A percentile compares a stretch with the other conserved stretches of the same genome.
Conservation (phyloP, 2,329 filamentous ascomycete species). For the Trichoderma harzianum region DNA sequence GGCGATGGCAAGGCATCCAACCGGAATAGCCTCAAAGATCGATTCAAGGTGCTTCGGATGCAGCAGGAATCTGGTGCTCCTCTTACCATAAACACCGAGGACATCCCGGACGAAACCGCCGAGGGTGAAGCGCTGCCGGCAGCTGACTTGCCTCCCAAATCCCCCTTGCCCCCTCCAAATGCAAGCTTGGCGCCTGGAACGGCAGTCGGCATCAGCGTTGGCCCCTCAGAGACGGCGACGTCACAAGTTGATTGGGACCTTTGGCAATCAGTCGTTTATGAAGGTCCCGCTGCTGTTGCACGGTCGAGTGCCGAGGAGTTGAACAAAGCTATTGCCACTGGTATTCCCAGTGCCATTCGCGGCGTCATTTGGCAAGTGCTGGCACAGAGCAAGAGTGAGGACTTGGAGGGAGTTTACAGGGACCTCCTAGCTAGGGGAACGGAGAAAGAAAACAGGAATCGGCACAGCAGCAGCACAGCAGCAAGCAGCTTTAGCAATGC, state of each 20-base stretch:
- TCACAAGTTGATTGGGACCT: conserved; percentile 95
- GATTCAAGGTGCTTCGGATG: conserved; percentile 74
- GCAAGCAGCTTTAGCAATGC: conserved; percentile 52
- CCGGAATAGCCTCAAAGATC: conserved; percentile 65
- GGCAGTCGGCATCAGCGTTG: conserved; percentile 73
- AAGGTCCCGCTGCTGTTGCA: conserved; percentile 84
- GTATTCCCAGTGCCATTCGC: conserved; percentile 90
- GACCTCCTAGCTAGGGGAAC: conserved; percentile 78
- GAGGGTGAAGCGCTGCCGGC: conserved; percentile 27
- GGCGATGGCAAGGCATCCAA: conserved; percentile 47
- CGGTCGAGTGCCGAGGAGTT: conserved; percentile 86
- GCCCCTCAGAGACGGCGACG: conserved; percentile 67
- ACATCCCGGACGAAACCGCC: conserved; percentile 37
- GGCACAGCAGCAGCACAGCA: conserved; percentile 53
- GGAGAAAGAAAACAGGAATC: conserved; percentile 66
- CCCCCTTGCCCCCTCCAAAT: conserved; percentile 63
- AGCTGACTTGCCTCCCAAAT: conserved; percentile 35
- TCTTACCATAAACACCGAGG: conserved; percentile 51
- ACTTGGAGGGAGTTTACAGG: conserved; percentile 80
- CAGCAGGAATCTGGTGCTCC: conserved; percentile 65
- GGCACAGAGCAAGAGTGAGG: conserved; percentile 90
- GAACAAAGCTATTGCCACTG: conserved; percentile 84
- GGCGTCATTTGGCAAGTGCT: conserved; percentile 99
- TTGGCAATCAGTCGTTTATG: conserved; percentile 94
- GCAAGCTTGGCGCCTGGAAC: conserved; percentile 77